Base-by-base conservation (phyloP, 805 yeast genomes). In the Diddensiella santjacobensis region DNA sequence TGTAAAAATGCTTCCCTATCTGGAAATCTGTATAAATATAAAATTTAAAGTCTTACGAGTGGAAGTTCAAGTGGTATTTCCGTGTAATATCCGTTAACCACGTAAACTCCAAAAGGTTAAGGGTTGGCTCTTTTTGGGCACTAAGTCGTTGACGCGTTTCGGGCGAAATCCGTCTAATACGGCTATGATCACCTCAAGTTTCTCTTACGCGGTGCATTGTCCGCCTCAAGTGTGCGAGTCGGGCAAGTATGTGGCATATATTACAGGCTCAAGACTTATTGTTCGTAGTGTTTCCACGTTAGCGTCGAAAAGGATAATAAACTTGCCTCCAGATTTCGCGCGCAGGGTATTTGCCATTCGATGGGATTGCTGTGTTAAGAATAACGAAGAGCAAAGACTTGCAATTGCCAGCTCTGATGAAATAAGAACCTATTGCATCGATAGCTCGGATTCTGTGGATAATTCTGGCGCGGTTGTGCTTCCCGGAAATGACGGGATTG, bases 181-280 rank as follows among this genome's bases (percentile, higher is more conserved):
- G 38, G 18, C 15, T 8, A 35, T n/a, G 36, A 35, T 19, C 36
- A 17, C 43, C 26, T 44, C 41, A 8, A 44, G 24, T 18, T 44
- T 42, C 24, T 13, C 38, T 5, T 42, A 42, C 26, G 30, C 38
- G 18, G 38, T 35, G 18, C 38, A 35, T 35, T 38, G 53, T 26
- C 35, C 52, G 26, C 57, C 57, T 4, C 44, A 42, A 39, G 39
- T 51, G 17, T 50, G 54, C 19, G 40, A 47, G 11, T 38, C 45
- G 10, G 58, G 58, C 8, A 37, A 26, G 17, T 55, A 51, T 40
- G 30, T 55, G 2, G 60, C 57, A 2, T 53, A 57, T 40, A 44
- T 55, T 4, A 23, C 48, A 6, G 60, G 54, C 13, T 20, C 45
- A 5, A 19, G 49, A 22, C 50, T 57, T 36, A 53, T 57, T n/a